Conservation (phyloP, 176 grass and related monocot species). For the Puya raimondii region DNA sequence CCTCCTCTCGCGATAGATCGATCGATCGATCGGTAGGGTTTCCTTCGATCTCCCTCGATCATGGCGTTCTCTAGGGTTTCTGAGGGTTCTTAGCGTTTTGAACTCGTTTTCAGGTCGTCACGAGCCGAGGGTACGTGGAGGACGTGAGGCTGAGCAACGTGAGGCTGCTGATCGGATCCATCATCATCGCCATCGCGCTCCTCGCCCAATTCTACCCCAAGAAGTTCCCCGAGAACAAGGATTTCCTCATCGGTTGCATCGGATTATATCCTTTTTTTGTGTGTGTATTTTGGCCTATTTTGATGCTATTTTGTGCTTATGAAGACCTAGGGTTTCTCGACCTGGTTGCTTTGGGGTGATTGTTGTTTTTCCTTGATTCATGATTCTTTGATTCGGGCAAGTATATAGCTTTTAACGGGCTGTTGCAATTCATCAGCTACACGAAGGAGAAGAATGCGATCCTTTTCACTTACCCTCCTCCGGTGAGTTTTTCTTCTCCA, state of each 20-base stretch:
- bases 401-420: slow-evolving; percentile 71
- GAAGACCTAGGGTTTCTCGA: slow-evolving; percentile 23
- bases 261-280: slow-evolving; percentile 72
- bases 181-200: slow-evolving; percentile 76
- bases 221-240: slow-evolving; percentile 93
- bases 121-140: slow-evolving; percentile 72
- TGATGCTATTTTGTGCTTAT: neutral
- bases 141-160: slow-evolving; percentile 78
- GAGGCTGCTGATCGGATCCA: slow-evolving; percentile 63
- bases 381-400: slow-evolving; percentile 28
- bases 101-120: slow-evolving; percentile 47
- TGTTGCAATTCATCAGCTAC: slow-evolving; percentile 77
- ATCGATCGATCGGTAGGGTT: neutral
- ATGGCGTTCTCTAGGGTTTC: neutral
- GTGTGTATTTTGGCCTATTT: neutral
- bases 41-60: neutral
- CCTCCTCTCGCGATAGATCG: neutral
- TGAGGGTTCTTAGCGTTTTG: neutral
- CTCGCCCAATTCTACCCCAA: slow-evolving; percentile 96
- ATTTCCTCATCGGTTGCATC: slow-evolving; percentile 80
- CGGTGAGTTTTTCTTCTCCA: slow-evolving; percentile 35
- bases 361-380: slow-evolving; percentile 39
- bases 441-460: slow-evolving; percentile 98
- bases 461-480: slow-evolving; percentile 81
- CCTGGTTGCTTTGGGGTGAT: neutral